phyloP scores from a whole-genome alignment of 1,139 yeast species.

The Candida sanyaensis region DNA sequence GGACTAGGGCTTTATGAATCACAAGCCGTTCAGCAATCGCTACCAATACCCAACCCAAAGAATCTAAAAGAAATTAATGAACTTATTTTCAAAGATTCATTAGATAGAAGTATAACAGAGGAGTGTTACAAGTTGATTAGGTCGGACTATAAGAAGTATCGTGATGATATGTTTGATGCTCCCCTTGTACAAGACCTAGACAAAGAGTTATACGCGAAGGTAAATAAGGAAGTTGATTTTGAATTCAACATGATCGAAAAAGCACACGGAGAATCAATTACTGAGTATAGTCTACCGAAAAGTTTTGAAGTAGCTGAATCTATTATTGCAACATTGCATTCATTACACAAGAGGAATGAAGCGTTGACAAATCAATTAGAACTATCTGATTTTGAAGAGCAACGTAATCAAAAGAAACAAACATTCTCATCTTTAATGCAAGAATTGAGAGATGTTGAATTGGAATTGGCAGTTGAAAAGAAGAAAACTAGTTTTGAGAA shows the following conservation, averaged over 20 bases:
- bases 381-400: background rate
- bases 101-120: conserved; percentile 28
- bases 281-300: conserved; percentile 7
- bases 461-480: conserved; percentile 2
- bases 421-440: background rate
- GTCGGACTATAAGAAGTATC: conserved; percentile 48
- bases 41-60: conserved; percentile 50
- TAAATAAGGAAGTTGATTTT: conserved; percentile 28
- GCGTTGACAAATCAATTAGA: background rate
- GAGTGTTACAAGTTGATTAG: conserved; percentile 43
- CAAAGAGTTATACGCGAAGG: conserved; percentile 28
- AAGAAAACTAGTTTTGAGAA: background rate
- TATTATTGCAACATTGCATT: conserved; percentile 10
- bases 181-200: conserved; percentile 42
- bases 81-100: conserved; percentile 6
- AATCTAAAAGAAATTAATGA: conserved; percentile 8
- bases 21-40: conserved; percentile 48
- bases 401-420: background rate
- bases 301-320: conserved; percentile 8
- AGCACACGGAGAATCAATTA: background rate
- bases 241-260: conserved; percentile 17
- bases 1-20: conserved; percentile 29
- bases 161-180: conserved; percentile 22
- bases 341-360: conserved; percentile 6
- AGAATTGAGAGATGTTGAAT: conserved; percentile 6